These are phyloP conservation scores for Paecilomyces sp. DNA, from an alignment of 2,329 filamentous ascomycete species.

Conservation along the genomic window DNA sequence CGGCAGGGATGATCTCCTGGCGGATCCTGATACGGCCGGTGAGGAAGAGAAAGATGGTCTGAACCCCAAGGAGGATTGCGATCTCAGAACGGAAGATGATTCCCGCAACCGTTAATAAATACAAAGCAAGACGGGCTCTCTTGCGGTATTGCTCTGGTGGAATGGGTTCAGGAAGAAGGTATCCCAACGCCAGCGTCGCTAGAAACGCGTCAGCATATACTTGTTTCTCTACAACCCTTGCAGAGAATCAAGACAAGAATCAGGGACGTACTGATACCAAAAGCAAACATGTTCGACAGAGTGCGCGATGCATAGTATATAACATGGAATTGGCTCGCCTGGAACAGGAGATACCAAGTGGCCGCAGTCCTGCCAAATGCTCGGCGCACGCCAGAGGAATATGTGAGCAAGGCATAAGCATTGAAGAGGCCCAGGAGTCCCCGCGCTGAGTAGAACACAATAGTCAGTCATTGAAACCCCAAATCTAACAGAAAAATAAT, in stretches of 20 bases:
- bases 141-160: conserved; percentile 22
- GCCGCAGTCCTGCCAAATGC: conserved; percentile 63
- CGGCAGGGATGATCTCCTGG: conserved; percentile 54
- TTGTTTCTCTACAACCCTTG: neutral
- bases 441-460: conserved; percentile 47
- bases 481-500: neutral
- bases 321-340: conserved; percentile 82
- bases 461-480: neutral
- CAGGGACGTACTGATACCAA: conserved; percentile 63
- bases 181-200: conserved; percentile 38
- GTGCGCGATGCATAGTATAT: conserved; percentile 89
- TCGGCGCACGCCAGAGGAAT: conserved; percentile 55
- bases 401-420: conserved; percentile 58
- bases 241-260: conserved; percentile 3
- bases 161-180: conserved; percentile 40
- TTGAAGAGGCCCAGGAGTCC: conserved; percentile 73
- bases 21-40: conserved; percentile 48
- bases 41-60: conserved; percentile 58
- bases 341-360: conserved; percentile 73
- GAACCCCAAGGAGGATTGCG: conserved; percentile 67
- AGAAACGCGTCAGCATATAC: neutral
- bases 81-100: conserved; percentile 86
- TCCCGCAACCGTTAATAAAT: conserved; percentile 70
- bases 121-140: conserved; percentile 59
- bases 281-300: conserved; percentile 94